phyloP scores from a whole-genome alignment of 345 rosid genomes.

The Citrus trifoliata region DNA sequence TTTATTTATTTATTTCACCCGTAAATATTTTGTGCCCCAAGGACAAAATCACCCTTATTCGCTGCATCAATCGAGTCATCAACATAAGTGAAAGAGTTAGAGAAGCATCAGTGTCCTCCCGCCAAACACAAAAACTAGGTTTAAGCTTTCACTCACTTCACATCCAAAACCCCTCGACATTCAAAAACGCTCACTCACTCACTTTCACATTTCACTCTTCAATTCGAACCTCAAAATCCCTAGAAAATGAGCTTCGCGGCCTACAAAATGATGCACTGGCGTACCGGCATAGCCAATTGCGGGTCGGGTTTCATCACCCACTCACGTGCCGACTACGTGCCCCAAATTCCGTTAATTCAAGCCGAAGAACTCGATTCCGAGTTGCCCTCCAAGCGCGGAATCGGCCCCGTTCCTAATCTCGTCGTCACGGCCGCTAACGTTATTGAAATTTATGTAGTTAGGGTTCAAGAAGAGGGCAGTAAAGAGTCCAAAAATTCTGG shows the following conservation, averaged over 20 bases:
- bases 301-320: conserved; percentile 85
- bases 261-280: conserved; percentile 95
- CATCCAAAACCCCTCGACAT: not conserved
- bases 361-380: conserved; percentile 69
- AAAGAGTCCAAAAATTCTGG: conserved; percentile 40
- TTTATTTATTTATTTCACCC: too few relatives aligned
- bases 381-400: conserved; percentile 50
- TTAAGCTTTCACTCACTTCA: not conserved
- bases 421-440: conserved; percentile 70
- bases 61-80: not conserved
- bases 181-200: too few relatives aligned
- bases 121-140: conserved; percentile 29
- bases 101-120: conserved; percentile 15
- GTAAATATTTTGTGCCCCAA: too few relatives aligned
- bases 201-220: not conserved
- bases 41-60: too few relatives aligned
- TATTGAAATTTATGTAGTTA: conserved; percentile 76
- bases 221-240: conserved; percentile 10
- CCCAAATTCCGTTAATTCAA: conserved; percentile 47
- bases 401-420: conserved; percentile 76
- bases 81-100: not conserved
- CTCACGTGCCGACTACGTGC: conserved; percentile 54
- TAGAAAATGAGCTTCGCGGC: conserved; percentile 88
- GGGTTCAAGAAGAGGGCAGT: conserved; percentile 69
- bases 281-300: conserved; percentile 81